phyloP scores from a whole-genome alignment of 768 basidiomycete genomes.

The Lactarius vividus region DNA sequence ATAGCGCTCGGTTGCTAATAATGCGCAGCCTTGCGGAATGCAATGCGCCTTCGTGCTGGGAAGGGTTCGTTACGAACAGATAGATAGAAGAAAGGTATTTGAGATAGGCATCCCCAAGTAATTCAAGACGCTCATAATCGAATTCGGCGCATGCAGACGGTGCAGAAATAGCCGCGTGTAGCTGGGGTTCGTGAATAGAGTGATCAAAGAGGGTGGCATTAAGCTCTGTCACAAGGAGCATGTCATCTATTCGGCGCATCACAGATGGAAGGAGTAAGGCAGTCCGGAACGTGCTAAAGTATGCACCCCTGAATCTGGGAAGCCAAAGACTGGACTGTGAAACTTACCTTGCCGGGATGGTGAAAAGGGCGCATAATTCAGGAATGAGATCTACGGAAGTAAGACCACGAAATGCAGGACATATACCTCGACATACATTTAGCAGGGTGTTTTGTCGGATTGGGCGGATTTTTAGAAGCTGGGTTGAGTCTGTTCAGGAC shows the following conservation, averaged over 20 bases:
- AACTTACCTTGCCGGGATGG: constrained; percentile 66
- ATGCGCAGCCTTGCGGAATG: constrained; percentile 65
- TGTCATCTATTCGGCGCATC: constrained; percentile 65
- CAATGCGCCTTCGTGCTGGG: constrained; percentile 61
- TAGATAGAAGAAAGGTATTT: constrained; percentile 77
- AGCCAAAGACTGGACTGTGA: background rate
- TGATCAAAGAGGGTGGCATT: constrained; percentile 66
- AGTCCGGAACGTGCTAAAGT: constrained; percentile 60
- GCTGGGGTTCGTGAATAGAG: constrained; percentile 55
- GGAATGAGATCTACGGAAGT: constrained; percentile 39
- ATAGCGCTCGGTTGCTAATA: constrained; percentile 71
- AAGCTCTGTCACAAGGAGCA: constrained; percentile 74
- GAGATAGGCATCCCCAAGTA: constrained; percentile 82
- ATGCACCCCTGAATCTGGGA: background rate
- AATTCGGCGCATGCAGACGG: constrained; percentile 66
- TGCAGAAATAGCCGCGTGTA: constrained; percentile 66
- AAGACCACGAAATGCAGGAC: background rate
- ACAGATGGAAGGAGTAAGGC: constrained; percentile 73
- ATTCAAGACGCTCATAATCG: constrained; percentile 83
- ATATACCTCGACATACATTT: constrained; percentile 51
- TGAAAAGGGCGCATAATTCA: constrained; percentile 72
- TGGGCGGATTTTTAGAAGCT: constrained; percentile 40
- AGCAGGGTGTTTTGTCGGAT: constrained; percentile 41
- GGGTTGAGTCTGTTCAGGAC: constrained; percentile 62
- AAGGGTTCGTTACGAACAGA: constrained; percentile 67